Base-by-base conservation (phyloP, 2,329 filamentous ascomycete species). In the Sporothrix schenckii region DNA sequence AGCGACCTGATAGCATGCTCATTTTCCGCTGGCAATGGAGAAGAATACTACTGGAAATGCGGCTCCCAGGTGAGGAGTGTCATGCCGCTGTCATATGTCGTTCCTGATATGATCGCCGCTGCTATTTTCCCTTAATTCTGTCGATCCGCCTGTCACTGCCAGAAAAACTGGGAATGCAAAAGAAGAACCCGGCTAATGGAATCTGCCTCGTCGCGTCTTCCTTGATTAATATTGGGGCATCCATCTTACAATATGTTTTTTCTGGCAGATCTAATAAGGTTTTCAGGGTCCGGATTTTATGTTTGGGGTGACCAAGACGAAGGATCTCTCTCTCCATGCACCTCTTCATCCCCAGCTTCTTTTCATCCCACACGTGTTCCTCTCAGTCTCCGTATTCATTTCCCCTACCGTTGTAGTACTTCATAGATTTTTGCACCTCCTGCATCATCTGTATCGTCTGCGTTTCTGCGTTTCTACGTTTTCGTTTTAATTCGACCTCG, bases 141-240 rank as follows among this genome's bases (percentile, higher is more conserved):
- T 63, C 58, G 58, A 63, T 63, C 58, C 58, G 11, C 16, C 58
- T 11, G 21, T 63, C 39, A 39, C 58, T 63, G 58, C 41, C 41
- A 16, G n/a, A 30, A 27, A 47, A 44, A 63, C 11, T 16, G 58
- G 41, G 21, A 63, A 63, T 30, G 58, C 39, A 39, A 27, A 27
- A 16, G n/a, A 39, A 61, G 9, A 6, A 19, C 14, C 21, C 27
- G 39, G 47, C n/a, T 9, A 21, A 63, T 39, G 39, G 58, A 61
- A 61, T 6, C 13, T 61, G 58, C 58, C 21, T 16, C 39, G 27
- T 47, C 30, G 54, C 30, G 54, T 30, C 30, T 58, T 41, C 56
- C 39, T 44, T 7, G 34, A 34, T 34, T 34, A 34, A 34, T 34
- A 34, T 34, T 5, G 34, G 34, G 34, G 34, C 24, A 24, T 24